These are phyloP conservation scores for Trichosporon faecale DNA, from an alignment of 1,284 basidiomycete genomes.

Conservation along the genomic window DNA sequence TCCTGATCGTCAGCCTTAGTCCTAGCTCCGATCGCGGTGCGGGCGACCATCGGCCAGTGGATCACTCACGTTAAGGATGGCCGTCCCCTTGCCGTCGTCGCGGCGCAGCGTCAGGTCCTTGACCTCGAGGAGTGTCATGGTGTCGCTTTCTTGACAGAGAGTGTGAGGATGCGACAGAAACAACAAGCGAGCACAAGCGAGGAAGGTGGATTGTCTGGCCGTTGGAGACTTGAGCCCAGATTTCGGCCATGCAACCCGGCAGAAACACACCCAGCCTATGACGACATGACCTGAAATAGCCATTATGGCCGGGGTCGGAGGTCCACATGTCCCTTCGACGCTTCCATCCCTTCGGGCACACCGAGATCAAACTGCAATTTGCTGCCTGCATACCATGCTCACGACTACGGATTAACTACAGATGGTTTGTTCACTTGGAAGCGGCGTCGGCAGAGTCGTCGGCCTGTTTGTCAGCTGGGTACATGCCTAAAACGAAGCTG, in stretches of 20 bases:
- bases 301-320: background rate
- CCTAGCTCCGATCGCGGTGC: background rate
- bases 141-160: constrained; percentile 4
- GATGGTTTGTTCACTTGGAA: constrained; percentile 4
- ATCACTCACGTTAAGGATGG: constrained; percentile 38
- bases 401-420: constrained; percentile 5
- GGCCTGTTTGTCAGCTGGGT: constrained; percentile 3
- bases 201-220: too few relatives aligned
- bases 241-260: background rate
- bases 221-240: background rate
- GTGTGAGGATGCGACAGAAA: background rate
- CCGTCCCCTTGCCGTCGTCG: constrained; percentile 40
- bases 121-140: constrained; percentile 22
- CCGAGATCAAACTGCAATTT: background rate
- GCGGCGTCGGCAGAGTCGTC: background rate
- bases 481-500: background rate
- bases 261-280: background rate
- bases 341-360: background rate
- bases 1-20: constrained; percentile 39
- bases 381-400: constrained; percentile 1
- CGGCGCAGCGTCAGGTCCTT: constrained; percentile 34
- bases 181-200: background rate
- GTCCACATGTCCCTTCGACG: too few relatives aligned
- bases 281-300: constrained; percentile 7
- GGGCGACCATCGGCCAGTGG: background rate